Base-by-base conservation (phyloP, 1,139 yeast genomes). In the Yamadazyma membranifaciens region DNA sequence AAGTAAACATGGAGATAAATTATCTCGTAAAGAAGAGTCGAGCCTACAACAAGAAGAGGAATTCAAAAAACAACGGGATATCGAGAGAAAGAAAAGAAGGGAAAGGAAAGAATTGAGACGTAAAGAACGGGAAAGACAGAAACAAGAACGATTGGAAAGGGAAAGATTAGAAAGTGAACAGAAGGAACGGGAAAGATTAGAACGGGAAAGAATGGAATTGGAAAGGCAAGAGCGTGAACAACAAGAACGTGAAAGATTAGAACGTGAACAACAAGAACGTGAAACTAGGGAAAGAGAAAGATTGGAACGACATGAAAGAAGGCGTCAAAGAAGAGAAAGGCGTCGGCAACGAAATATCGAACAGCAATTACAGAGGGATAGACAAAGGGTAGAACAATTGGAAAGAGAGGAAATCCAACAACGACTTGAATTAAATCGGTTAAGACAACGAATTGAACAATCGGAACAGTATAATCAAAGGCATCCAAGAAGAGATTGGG, bases 331-430 rank as follows among this genome's bases (percentile, higher is more conserved):
- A 31, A 31, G 28, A 36, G 31, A 31, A 36, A 14, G 24, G 31
- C 29, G 36, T 16, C 15, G 22, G 16, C 38, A 26, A 28, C 33
- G 24, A 38, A 41, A 34, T 33, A 40, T 27, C 20, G 37, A 7
- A 20, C 24, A 20, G 7, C 24, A 20, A 20, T 20, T 20, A 7
- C 24, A 20, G 24, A 20, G 24, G 7, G 24, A 20, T 20, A 20
- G 24, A 20, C 24, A 20, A 20, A 20, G 24, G 24, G 24, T 20
- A 20, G 24, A 20, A 7, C 24, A 38, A 36, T 17, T 24, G 22
- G 39, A 26, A 17, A 27, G 28, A 35, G 40, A 32, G 34, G 28
- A 29, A 33, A 41, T 27, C 17, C 41, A 44, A 34, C 17, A 32
- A 27, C 37, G 34, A 29, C 29, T 34, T 33, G 45, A 39, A 13